Evolutionary conservation across 2,329 filamentous ascomycete genomes (phyloP), one percentile per base, ranked within the genome.

Genomic region (Botrytis pseudocinerea): DNA sequence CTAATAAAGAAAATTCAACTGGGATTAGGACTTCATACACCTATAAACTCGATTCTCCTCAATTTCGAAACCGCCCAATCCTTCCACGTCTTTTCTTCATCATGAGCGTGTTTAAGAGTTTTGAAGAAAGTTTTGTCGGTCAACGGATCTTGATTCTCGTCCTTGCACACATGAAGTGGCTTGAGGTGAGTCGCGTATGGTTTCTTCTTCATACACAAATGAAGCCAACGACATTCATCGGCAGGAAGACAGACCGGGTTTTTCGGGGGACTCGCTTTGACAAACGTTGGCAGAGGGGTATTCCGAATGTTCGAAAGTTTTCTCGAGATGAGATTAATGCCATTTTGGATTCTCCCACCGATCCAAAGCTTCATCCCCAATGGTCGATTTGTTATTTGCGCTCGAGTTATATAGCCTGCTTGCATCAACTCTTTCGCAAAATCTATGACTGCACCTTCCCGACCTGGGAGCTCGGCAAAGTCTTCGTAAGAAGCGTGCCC

Each of bases 331-430:
- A 38, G 32, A 60, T 35, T 60, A 7, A 46, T n/a, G 0, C 38
- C 25, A 28, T 46, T 46, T 16, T 32, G n/a, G 18, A 32, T 8
- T 10, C 28, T 64, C n/a, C n/a, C 28, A 28, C 18, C 18, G 25
- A 32, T 4, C n/a, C 40, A 35, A 25, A n/a, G 5, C 8, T 22
- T 38, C 12, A 22, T 35, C 14, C 22, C 22, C 18, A 14, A 25
- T 51, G 44, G 22, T 38, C 35, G 46, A n/a, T 8, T 51, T 66
- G 64, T 35, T 35, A 51, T 48, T 7, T n/a, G 64, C 10, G 64
- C 44, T 35, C 48, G 42, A 8, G 44, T 66, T n/a, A 66, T 66
- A 28, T 54, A 66, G 44, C 64, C 64, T 35, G 64, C 44, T 40
- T 66, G 12, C 64, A 66, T 66, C 44, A 66, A 18, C 20, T 40